These are phyloP conservation scores for Guyanaporus albipodus DNA, from an alignment of 768 basidiomycete genomes.

Conservation along the genomic window DNA sequence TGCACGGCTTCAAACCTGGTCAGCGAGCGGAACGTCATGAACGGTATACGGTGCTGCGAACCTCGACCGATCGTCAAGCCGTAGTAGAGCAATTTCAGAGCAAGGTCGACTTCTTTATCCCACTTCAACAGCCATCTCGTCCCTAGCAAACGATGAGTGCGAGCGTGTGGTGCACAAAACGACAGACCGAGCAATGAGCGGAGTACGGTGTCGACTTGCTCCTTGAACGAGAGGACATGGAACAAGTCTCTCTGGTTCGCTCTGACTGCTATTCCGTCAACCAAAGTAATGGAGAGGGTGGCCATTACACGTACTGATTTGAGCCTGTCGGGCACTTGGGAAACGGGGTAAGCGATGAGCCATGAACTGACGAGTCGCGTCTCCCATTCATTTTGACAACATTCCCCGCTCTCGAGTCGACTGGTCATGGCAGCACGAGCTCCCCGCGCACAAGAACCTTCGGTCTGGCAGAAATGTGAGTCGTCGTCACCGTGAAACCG, in stretches of 20 bases:
- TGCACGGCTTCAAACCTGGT: conserved; percentile 53
- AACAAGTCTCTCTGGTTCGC: conserved; percentile 82
- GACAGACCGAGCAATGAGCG: conserved; percentile 72
- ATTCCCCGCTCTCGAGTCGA: too few species aligned
- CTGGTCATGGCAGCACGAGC: conserved; percentile 31
- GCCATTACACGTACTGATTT: conserved; percentile 63
- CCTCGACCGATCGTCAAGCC: conserved; percentile 73
- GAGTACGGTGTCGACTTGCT: conserved; percentile 70
- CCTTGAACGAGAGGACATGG: conserved; percentile 69
- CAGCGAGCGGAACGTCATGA: conserved; percentile 1
- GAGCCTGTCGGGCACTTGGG: conserved; percentile 77
- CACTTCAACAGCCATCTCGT: conserved; percentile 76
- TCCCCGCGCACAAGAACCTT: conserved; percentile 46
- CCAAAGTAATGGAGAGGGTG: conserved; percentile 1
- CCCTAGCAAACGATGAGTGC: conserved; percentile 40
- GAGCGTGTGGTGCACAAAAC: background rate
- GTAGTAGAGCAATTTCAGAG: conserved; percentile 66
- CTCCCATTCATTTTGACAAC: background rate
- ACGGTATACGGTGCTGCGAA: conserved; percentile 31
- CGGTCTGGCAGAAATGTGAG: conserved; percentile 76
- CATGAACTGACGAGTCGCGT: conserved; percentile 4
- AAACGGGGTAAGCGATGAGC: conserved; percentile 43
- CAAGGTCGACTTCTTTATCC: conserved; percentile 75
- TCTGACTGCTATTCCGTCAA: conserved; percentile 50
- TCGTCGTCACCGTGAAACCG: conserved; percentile 4